Conservation (phyloP, 805 yeast genomes). For the Maudiozyma serrabonitensis region DNA sequence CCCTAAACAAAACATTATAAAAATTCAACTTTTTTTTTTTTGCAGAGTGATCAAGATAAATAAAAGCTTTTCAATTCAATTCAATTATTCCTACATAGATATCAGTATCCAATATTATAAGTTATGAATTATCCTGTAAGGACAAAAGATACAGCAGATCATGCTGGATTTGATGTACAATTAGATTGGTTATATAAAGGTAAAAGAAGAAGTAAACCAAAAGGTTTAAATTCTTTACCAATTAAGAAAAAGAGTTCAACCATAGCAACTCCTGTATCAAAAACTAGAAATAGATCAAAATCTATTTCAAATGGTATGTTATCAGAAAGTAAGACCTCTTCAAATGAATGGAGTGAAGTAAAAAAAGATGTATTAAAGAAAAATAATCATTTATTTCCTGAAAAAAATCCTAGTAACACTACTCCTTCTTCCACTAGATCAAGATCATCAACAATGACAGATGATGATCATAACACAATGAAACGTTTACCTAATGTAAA, state of each 20-base stretch:
- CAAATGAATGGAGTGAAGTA: not conserved
- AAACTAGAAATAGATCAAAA: conserved; percentile 15
- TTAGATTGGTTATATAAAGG: conserved; percentile 82
- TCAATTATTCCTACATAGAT: too few species aligned
- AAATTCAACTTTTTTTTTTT: too few species aligned
- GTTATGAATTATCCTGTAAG: not conserved
- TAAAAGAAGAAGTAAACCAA: conserved; percentile 33
- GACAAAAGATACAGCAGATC: not conserved
- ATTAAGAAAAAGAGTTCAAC: not conserved
- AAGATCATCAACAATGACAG: conserved; percentile 10
- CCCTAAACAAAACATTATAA: too few species aligned
- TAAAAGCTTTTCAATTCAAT: too few species aligned
- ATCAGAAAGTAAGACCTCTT: not conserved
- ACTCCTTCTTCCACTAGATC: not conserved
- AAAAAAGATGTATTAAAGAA: not conserved
- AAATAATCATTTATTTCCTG: not conserved
- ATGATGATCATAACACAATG: not conserved
- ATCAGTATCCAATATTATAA: not conserved
- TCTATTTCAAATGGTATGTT: conserved; percentile 15
- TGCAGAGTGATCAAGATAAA: too few species aligned
- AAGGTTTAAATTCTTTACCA: not conserved
- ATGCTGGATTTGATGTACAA: conserved; percentile 41
- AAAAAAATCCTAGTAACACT: not conserved
- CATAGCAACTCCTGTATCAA: not conserved
- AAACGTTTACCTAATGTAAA: not conserved